Conservation (phyloP, 1,284 basidiomycete genomes). For the Ustanciosporium gigantosporum region DNA sequence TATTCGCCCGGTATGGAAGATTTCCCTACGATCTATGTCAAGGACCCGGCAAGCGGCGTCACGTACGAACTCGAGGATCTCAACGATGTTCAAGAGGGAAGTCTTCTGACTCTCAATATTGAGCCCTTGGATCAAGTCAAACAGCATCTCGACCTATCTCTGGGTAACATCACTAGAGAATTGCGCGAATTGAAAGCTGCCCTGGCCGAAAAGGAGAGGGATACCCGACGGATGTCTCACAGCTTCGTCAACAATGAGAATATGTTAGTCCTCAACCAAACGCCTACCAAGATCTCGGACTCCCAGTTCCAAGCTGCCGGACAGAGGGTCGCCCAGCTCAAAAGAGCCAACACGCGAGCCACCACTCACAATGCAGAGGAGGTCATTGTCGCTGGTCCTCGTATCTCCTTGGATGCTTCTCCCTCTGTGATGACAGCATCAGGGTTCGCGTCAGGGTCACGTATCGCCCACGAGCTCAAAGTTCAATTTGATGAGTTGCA, state of each 20-base stretch:
- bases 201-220: conserved; percentile 63
- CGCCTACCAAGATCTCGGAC: conserved; percentile 49
- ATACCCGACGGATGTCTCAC: conserved; percentile 27
- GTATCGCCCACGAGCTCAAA: conserved; percentile 70
- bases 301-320: conserved; percentile 56
- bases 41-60: conserved; percentile 85
- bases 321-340: conserved; percentile 50
- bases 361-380: too few species aligned
- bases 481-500: conserved; percentile 93
- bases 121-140: conserved; percentile 98
- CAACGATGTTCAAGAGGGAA: conserved; percentile 86
- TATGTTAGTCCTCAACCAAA: conserved; percentile 6
- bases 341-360: conserved; percentile 36
- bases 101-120: conserved; percentile 87
- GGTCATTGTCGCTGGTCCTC: background rate
- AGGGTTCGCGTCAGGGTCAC: conserved; percentile 12
- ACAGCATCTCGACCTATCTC: conserved; percentile 91
- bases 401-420: background rate
- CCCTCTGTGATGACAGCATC: conserved; percentile 5
- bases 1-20: conserved; percentile 87
- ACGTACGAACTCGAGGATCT: conserved; percentile 95
- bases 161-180: conserved; percentile 81
- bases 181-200: conserved; percentile 83
- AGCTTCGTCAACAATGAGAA: conserved; percentile 11
- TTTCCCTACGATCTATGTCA: conserved; percentile 93